Conservation (phyloP, 2,329 filamentous ascomycete species). For the Beauveria australis region DNA sequence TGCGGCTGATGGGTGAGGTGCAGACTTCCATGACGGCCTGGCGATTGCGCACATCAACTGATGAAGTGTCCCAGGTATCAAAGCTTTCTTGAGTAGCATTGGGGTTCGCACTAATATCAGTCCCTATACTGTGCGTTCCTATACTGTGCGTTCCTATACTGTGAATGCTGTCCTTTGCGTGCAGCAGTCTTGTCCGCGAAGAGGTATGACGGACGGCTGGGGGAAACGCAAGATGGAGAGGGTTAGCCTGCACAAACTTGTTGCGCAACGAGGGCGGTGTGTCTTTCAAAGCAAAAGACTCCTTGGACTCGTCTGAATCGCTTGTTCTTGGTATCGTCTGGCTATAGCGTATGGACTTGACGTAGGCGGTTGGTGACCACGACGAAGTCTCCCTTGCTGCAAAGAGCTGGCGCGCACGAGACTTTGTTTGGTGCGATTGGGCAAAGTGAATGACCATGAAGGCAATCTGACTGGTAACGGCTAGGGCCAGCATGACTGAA, state of each 20-base stretch:
- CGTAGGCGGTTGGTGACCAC: conserved; percentile 19
- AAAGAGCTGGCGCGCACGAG: neutral
- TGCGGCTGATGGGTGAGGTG: conserved; percentile 31
- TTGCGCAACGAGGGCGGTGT: conserved; percentile 35
- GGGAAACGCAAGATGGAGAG: conserved; percentile 32
- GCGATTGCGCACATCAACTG: conserved; percentile 54
- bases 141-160: conserved; percentile 32
- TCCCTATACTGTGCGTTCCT: conserved; percentile 36
- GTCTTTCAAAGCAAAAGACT: conserved; percentile 29
- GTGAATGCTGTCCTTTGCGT: conserved; percentile 29
- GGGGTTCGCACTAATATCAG: conserved; percentile 34
- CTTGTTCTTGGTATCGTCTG: conserved; percentile 30
- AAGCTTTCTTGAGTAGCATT: conserved; percentile 52
- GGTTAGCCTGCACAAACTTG: conserved; percentile 19
- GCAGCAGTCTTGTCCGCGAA: conserved; percentile 48
- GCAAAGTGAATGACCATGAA: conserved; percentile 40
- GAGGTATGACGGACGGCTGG: conserved; percentile 45
- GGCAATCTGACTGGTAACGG: conserved; percentile 38
- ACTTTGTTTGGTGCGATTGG: conserved; percentile 23
- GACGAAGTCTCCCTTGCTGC: conserved; percentile 17
- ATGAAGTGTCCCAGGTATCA: conserved; percentile 67
- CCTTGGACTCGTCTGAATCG: conserved; percentile 22
- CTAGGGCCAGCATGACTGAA: conserved; percentile 36
- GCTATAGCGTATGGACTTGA: conserved; percentile 47
- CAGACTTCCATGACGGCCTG: conserved; percentile 47